These are phyloP conservation scores for Diversispora epigaea DNA, from an alignment of 192 early-diverging fungal species.

Conservation along the genomic window DNA sequence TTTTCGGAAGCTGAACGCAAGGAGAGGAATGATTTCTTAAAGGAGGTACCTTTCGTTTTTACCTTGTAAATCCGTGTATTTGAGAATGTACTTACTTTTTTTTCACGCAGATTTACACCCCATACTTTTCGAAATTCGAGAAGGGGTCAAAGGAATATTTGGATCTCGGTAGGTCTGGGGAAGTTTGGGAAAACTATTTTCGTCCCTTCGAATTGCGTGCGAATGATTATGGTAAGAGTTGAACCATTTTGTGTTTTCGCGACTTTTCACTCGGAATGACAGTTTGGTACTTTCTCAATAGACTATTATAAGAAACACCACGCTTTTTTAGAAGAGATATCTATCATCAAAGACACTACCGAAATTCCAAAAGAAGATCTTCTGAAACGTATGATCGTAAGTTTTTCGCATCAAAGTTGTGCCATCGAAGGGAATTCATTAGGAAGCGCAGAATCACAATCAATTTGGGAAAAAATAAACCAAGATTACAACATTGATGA, in stretches of 20 bases:
- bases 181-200: slow-evolving; percentile 28
- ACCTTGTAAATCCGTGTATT: slow-evolving; percentile 14
- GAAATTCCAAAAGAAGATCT: slow-evolving; percentile 6
- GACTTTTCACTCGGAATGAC: slow-evolving; percentile 20
- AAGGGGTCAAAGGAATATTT: not conserved
- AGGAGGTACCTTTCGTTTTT: no score
- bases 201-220: slow-evolving; percentile 18
- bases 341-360: slow-evolving; percentile 17
- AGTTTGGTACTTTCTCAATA: slow-evolving; percentile 17
- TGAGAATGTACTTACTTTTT: slow-evolving; percentile 13
- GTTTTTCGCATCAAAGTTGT: slow-evolving; percentile 33
- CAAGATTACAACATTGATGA: slow-evolving; percentile 16
- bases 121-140: slow-evolving; percentile 15
- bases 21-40: slow-evolving; percentile 22
- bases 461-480: slow-evolving; percentile 20
- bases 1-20: slow-evolving; percentile 20
- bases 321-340: slow-evolving; percentile 6
- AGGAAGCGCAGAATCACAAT: slow-evolving; percentile 17
- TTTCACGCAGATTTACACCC: slow-evolving; percentile 28
- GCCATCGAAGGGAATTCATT: slow-evolving; percentile 19
- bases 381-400: slow-evolving; percentile 28
- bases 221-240: slow-evolving; percentile 23
- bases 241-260: not conserved
- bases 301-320: slow-evolving; percentile 15
- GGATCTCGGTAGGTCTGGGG: slow-evolving; percentile 7